Evolutionary conservation across 805 yeast genomes (phyloP).

Genomic region (Kazachstania africana): DNA sequence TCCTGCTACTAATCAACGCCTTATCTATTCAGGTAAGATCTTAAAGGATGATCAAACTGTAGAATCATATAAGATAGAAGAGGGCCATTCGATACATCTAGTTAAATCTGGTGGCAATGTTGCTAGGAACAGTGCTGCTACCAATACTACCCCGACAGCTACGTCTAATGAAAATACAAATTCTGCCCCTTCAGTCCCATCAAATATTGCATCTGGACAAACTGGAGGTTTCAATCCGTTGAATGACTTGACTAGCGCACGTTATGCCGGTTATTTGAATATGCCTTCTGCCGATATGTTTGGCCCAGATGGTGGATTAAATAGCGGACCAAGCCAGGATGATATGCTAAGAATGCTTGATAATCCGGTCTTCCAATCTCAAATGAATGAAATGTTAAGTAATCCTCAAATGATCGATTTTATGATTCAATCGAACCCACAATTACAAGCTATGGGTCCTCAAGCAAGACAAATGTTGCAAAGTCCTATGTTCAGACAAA

Average conservation of each 20-base stretch:
- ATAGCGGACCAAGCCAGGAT: conserved; percentile 56
- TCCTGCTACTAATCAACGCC: conserved; percentile 70
- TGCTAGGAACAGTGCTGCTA: conserved; percentile 9
- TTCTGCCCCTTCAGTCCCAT: conserved; percentile 34
- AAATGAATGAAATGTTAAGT: conserved; percentile 68
- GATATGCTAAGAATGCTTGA: conserved; percentile 67
- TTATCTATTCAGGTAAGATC: conserved; percentile 90
- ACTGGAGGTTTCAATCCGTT: conserved; percentile 81
- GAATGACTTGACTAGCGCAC: conserved; percentile 87
- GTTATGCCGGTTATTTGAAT: conserved; percentile 80
- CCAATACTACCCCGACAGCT: conserved; percentile 17
- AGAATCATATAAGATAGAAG: conserved; percentile 65
- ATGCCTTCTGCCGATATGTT: conserved; percentile 81
- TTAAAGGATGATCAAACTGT: conserved; percentile 74
- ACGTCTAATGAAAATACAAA: conserved; percentile 12
- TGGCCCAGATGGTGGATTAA: conserved; percentile 83
- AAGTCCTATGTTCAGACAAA: conserved; percentile 69
- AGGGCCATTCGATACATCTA: conserved; percentile 79
- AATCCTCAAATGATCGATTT: conserved; percentile 84
- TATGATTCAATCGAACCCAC: conserved; percentile 74
- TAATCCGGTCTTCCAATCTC: conserved; percentile 70
- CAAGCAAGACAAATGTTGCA: conserved; percentile 78
- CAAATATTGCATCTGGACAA: conserved; percentile 69
- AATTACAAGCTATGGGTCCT: conserved; percentile 77
- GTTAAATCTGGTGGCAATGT: conserved; percentile 48